Evolutionary conservation across 257 asterid genomes (phyloP).

Genomic region (Coffea eugenioides): DNA sequence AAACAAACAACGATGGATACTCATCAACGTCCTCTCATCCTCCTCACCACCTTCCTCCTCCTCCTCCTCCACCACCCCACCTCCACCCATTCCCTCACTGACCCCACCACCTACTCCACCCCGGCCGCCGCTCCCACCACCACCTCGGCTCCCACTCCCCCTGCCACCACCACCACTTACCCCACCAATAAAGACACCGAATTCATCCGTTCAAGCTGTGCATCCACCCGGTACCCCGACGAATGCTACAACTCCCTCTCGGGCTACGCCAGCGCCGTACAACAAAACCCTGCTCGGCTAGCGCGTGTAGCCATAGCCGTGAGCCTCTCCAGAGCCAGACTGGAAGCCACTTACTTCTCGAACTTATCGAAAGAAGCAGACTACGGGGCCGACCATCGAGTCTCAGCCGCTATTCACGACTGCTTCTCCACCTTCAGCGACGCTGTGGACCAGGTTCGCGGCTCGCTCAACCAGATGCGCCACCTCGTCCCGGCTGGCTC

Average conservation of each 20-base stretch:
- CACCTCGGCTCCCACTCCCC: conserved; percentile 3
- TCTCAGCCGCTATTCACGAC: conserved; percentile 62
- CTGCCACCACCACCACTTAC: not conserved
- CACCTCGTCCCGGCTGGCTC: conserved; percentile 34
- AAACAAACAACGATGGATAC: conserved; percentile 12
- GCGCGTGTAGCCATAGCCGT: conserved; percentile 60
- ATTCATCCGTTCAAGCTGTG: conserved; percentile 69
- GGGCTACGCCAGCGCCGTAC: conserved; percentile 49
- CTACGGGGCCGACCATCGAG: conserved; percentile 50
- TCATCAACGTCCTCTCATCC: conserved; percentile 7
- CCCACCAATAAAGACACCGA: conserved; percentile 30
- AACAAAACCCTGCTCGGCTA: conserved; percentile 54
- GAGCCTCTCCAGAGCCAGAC: conserved; percentile 51
- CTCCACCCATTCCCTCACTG: conserved; percentile 21
- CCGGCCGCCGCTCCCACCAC: conserved; percentile 3
- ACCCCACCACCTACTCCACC: conserved; percentile 25
- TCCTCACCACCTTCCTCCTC: conserved; percentile 16
- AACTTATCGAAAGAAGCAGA: conserved; percentile 50
- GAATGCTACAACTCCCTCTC: conserved; percentile 63
- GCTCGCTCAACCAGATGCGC: conserved; percentile 69
- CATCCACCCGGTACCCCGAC: conserved; percentile 55
- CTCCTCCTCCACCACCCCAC: conserved; percentile 23
- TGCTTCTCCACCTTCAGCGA: conserved; percentile 58
- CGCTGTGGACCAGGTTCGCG: conserved; percentile 68
- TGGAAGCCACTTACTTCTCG: conserved; percentile 42